Evolutionary conservation across 371 early-diverging fungal species (phyloP).

Genomic region (Mortierella sp.): DNA sequence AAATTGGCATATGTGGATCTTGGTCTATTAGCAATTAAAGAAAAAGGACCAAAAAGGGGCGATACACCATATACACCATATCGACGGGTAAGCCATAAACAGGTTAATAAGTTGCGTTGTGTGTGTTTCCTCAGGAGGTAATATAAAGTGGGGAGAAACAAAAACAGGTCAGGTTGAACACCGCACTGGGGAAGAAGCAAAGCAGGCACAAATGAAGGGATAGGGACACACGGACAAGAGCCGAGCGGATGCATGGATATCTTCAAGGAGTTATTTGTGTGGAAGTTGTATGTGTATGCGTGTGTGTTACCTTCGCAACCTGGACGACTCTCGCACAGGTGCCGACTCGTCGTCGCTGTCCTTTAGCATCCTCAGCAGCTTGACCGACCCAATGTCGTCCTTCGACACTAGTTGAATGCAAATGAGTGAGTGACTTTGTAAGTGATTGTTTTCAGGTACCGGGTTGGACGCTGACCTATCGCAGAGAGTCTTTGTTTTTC

Average conservation of each 20-base stretch:
- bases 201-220: background rate
- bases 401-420: constrained; percentile 25
- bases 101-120: no score
- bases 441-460: background rate
- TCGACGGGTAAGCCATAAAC: background rate
- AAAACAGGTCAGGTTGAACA: background rate
- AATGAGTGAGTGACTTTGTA: background rate
- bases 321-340: constrained; percentile 1
- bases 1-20: constrained; percentile 20
- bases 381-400: constrained; percentile 44
- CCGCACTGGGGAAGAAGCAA: background rate
- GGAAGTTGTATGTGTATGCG: background rate
- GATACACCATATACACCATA: background rate
- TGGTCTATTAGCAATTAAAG: constrained; percentile 18
- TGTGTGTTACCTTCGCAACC: constrained; percentile 34
- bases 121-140: constrained; percentile 3
- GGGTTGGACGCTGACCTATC: no score
- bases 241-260: background rate
- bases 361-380: constrained; percentile 41
- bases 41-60: background rate
- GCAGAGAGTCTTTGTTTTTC: background rate
- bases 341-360: constrained; percentile 53
- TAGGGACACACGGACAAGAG: background rate
- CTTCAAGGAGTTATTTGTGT: background rate
- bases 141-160: background rate